Percentiles rank a stretch among this genome's conserved stretches.
phyloP scores from a whole-genome alignment of 257 asterid genomes.

The Ajuga chamaepitys region DNA sequence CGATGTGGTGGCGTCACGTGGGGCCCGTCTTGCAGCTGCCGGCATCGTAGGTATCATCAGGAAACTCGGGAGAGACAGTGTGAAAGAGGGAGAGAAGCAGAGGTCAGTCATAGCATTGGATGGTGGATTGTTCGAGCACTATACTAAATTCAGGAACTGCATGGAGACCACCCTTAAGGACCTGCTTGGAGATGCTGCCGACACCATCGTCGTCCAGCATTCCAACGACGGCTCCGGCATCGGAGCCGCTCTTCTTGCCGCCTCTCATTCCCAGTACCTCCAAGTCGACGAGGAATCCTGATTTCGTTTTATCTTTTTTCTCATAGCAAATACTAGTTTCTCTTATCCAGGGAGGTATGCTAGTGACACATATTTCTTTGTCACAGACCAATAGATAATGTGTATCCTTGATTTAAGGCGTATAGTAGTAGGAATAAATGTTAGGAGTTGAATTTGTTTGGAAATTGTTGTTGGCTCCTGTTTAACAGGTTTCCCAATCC shows the following conservation, averaged over 20 bases:
- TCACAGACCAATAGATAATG: too few relatives aligned
- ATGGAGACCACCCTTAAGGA: conserved; percentile 57
- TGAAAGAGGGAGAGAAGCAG: conserved; percentile 41
- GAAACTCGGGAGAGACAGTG: conserved; percentile 67
- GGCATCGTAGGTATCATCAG: conserved; percentile 70
- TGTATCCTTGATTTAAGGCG: too few relatives aligned
- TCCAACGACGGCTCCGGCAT: conserved; percentile 83
- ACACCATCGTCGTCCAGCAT: conserved; percentile 28
- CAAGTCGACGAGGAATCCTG: conserved; percentile 30
- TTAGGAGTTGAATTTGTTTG: too few relatives aligned
- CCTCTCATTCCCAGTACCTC: conserved; percentile 72
- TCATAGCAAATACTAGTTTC: too few relatives aligned
- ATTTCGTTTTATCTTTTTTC: background rate
- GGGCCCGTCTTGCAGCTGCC: conserved; percentile 85
- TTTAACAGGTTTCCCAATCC: too few relatives aligned
- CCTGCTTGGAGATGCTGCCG: conserved; percentile 48
- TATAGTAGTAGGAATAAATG: too few relatives aligned
- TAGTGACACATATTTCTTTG: too few relatives aligned
- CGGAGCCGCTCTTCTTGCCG: conserved; percentile 93
- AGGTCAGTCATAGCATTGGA: conserved; percentile 70
- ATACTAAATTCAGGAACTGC: conserved; percentile 53
- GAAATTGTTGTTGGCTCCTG: too few relatives aligned
- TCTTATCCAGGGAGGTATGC: too few relatives aligned
- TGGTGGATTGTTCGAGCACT: conserved; percentile 75
- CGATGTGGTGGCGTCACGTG: conserved; percentile 67